A percentile compares a stretch with the other conserved stretches of the same genome.
phyloP scores from a whole-genome alignment of 2,329 filamentous ascomycete species.

The Apiospora arundinis region DNA sequence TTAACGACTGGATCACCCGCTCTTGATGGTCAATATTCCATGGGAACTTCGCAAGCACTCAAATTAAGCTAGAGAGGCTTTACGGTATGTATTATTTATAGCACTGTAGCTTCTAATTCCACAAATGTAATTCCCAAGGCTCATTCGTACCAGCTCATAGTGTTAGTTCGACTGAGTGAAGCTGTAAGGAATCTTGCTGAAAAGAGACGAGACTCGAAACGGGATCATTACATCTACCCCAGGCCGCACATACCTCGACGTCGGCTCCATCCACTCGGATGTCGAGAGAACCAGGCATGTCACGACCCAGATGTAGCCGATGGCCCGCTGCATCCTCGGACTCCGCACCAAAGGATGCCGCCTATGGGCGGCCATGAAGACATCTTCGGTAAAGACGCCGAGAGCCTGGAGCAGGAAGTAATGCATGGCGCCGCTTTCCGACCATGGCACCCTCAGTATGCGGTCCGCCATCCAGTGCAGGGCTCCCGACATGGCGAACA shows the following conservation, averaged over 20 bases:
- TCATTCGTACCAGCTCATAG: too few relatives aligned
- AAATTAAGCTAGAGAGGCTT: too few relatives aligned
- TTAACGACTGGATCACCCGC: too few relatives aligned
- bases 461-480: slow-evolving; percentile 5
- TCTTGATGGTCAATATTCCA: too few relatives aligned
- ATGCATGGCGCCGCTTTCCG: background rate
- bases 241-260: background rate
- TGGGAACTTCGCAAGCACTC: too few relatives aligned
- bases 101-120: too few relatives aligned
- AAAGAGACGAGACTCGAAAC: background rate
- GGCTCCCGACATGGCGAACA: background rate
- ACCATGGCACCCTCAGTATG: slow-evolving; percentile 1
- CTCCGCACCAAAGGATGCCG: background rate
- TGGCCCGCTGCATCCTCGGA: background rate
- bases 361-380: background rate
- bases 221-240: background rate
- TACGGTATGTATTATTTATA: too few relatives aligned
- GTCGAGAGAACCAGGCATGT: background rate
- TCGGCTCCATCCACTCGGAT: slow-evolving; percentile 1
- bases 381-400: background rate
- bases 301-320: background rate
- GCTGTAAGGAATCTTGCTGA: background rate
- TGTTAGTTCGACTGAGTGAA: too few relatives aligned
- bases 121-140: too few relatives aligned
- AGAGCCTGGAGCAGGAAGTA: slow-evolving; percentile 12